These are phyloP conservation scores for Heritiera fomes DNA, from an alignment of 345 rosid genomes.

Conservation along the genomic window DNA sequence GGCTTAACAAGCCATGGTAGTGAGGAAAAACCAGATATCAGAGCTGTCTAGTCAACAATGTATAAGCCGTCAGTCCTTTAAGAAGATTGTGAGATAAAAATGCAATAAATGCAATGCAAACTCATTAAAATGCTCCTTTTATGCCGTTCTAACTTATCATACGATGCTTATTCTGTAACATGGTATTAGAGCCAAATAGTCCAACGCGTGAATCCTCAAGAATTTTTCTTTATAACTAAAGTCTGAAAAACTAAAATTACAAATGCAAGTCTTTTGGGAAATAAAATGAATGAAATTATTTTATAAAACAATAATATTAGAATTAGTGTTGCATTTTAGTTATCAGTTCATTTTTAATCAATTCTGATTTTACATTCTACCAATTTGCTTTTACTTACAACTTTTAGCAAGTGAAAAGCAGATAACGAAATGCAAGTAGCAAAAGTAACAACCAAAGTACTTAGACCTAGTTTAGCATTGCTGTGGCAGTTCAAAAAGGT, in stretches of 20 bases:
- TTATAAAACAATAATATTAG: not conserved
- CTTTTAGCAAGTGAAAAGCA: not conserved
- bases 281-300: not conserved
- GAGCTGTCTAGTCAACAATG: slow-evolving; percentile 89
- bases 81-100: slow-evolving; percentile 15
- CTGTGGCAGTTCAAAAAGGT: too few species aligned
- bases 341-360: not conserved
- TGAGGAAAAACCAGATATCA: slow-evolving; percentile 85
- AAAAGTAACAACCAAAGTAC: not conserved
- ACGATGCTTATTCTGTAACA: not conserved
- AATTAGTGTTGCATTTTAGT: not conserved
- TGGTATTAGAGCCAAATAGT: not conserved
- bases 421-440: not conserved
- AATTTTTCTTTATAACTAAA: not conserved
- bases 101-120: slow-evolving; percentile 9
- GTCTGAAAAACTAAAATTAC: not conserved
- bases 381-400: not conserved
- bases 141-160: not conserved
- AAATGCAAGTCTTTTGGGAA: not conserved
- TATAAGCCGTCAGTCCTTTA: slow-evolving; percentile 50
- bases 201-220: not conserved
- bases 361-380: not conserved
- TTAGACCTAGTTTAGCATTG: too few species aligned
- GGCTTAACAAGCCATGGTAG: slow-evolving; percentile 98
- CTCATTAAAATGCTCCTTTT: not conserved